These are phyloP conservation scores for Hirschfeldia incana DNA, from an alignment of 345 rosid species.

Conservation along the genomic window DNA sequence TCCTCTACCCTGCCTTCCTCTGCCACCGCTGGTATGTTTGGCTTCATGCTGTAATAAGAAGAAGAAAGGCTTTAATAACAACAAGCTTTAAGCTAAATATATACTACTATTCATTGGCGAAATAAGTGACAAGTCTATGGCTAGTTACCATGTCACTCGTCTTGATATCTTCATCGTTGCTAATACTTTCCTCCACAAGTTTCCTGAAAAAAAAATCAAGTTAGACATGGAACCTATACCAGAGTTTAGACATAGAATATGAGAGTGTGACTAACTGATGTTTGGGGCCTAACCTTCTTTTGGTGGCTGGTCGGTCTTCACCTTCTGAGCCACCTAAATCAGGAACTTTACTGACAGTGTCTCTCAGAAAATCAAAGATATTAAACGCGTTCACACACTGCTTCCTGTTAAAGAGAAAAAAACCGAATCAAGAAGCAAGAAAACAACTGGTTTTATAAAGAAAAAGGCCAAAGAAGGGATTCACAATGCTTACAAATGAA, in stretches of 20 bases:
- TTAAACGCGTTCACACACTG: slow-evolving; percentile 41
- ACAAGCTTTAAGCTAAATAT: background rate
- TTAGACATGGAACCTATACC: background rate
- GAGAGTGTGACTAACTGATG: background rate
- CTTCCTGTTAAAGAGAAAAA: slow-evolving; percentile 29
- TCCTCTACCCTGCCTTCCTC: slow-evolving; percentile 58
- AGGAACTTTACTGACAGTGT: slow-evolving; percentile 60
- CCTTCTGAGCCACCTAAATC: slow-evolving; percentile 52
- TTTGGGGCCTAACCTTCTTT: slow-evolving; percentile 39
- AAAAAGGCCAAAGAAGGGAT: slow-evolving; percentile 4
- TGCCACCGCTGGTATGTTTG: slow-evolving; percentile 40
- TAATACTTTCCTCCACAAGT: slow-evolving; percentile 39
- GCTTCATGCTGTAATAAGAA: slow-evolving; percentile 41
- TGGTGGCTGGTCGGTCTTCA: slow-evolving; percentile 50
- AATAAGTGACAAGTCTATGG: background rate
- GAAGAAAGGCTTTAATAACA: background rate
- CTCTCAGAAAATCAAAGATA: slow-evolving; percentile 45
- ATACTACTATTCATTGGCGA: background rate
- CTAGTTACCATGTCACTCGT: slow-evolving; percentile 39
- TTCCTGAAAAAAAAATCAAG: slow-evolving; percentile 39
- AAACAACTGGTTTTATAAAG: background rate
- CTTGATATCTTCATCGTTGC: slow-evolving; percentile 43
- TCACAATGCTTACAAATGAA: slow-evolving; percentile 55
- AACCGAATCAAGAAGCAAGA: background rate
- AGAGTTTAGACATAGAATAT: background rate